Conservation (phyloP, 768 basidiomycete species). For the Boletus vinaceobasis region DNA sequence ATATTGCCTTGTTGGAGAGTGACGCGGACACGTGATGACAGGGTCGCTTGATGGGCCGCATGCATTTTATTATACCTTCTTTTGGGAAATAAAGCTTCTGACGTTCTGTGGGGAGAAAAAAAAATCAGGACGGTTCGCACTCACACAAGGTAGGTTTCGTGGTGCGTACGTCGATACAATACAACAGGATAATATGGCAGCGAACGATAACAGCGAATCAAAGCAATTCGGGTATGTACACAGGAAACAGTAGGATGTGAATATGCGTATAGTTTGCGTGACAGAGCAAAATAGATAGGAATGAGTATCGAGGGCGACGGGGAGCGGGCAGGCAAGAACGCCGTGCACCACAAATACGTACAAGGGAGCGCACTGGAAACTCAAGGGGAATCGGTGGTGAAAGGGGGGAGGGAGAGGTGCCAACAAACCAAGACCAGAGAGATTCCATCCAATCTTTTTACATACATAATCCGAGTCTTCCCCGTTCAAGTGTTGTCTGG, state of each 20-base stretch:
- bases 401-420: background rate
- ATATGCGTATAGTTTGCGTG: constrained; percentile 20
- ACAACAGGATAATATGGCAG: constrained; percentile 21
- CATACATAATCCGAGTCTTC: constrained; percentile 27
- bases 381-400: constrained; percentile 6
- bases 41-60: constrained; percentile 2
- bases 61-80: background rate
- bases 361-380: constrained; percentile 16
- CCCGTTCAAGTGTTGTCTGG: constrained; percentile 8
- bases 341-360: constrained; percentile 26
- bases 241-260: constrained; percentile 15
- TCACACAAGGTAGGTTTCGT: background rate
- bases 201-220: constrained; percentile 6
- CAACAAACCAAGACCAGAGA: constrained; percentile 20
- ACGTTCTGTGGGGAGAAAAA: constrained; percentile 1
- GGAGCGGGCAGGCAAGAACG: constrained; percentile 1
- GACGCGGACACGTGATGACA: constrained; percentile 8
- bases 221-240: constrained; percentile 11
- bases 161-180: constrained; percentile 14
- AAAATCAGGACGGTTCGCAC: background rate
- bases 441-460: constrained; percentile 28
- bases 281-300: constrained; percentile 10
- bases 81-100: constrained; percentile 13
- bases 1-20: background rate
- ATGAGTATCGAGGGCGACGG: background rate